Evolutionary conservation across 2,329 filamentous ascomycete genomes (phyloP).

Genomic region (Cadophora luteo-olivacea): DNA sequence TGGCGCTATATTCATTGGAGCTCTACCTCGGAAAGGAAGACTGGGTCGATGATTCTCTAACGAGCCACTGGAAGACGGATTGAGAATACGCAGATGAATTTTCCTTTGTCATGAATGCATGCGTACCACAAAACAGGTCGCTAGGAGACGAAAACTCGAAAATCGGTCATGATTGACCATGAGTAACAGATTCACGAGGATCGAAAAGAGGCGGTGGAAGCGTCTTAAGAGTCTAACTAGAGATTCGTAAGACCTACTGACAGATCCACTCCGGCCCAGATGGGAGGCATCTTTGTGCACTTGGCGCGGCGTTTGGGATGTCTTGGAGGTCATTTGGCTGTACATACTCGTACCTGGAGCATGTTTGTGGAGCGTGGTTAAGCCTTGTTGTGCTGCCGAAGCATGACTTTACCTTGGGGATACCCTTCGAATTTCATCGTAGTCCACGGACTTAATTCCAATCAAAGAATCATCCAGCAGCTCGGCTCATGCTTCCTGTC

Average conservation of each 20-base stretch:
- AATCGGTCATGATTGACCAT: neutral
- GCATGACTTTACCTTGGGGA: conserved; percentile 24
- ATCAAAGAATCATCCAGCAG: conserved; percentile 19
- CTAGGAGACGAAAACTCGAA: neutral
- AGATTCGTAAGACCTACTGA: conserved; percentile 12
- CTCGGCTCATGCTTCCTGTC: neutral
- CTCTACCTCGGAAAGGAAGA: conserved; percentile 86
- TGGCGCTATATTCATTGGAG: conserved; percentile 89
- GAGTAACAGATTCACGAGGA: neutral
- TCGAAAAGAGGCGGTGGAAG: conserved; percentile 10
- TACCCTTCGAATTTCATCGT: conserved; percentile 24
- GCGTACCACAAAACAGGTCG: neutral
- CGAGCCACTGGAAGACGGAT: conserved; percentile 92
- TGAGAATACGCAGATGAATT: conserved; percentile 51
- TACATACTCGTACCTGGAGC: conserved; percentile 31
- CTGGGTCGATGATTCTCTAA: conserved; percentile 69
- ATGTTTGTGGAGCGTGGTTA: conserved; percentile 26
- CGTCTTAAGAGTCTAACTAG: conserved; percentile 10
- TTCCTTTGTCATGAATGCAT: conserved; percentile 24
- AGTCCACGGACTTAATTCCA: conserved; percentile 19
- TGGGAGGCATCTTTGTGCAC: conserved; percentile 26
- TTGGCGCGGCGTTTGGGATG: conserved; percentile 31
- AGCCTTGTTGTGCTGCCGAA: conserved; percentile 19
- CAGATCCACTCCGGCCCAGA: neutral
- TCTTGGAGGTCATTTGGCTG: conserved; percentile 27